A percentile compares a stretch with the other conserved stretches of the same genome.
Conservation (phyloP, 1,284 basidiomycete genomes). For the Ustilago lituana region DNA sequence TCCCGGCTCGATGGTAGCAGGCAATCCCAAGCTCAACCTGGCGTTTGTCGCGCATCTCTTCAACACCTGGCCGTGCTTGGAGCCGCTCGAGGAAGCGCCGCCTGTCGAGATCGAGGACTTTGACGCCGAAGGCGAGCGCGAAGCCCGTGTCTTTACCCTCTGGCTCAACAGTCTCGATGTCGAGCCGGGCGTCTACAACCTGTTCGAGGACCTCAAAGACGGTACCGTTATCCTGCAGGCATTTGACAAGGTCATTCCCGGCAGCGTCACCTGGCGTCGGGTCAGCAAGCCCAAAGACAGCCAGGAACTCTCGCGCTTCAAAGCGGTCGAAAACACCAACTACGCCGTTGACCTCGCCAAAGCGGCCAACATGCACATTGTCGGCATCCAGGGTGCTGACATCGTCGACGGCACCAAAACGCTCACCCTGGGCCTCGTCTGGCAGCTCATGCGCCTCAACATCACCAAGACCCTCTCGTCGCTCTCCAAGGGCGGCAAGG, state of each 20-base stretch:
- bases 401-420: conserved; percentile 93
- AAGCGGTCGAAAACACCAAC: conserved; percentile 97
- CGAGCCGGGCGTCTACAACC: conserved; percentile 92
- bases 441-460: conserved; percentile 95
- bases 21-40: conserved; percentile 97
- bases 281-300: conserved; percentile 88
- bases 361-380: conserved; percentile 91
- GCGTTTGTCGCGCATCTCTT: conserved; percentile 98
- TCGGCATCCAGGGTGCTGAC: conserved; percentile 96
- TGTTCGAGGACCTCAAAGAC: conserved; percentile 93
- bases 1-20: conserved; percentile 85
- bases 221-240: conserved; percentile 91
- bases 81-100: conserved; percentile 83
- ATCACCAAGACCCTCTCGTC: conserved; percentile 89
- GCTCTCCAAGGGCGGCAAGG: conserved; percentile 78
- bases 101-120: conserved; percentile 88
- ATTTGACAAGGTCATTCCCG: conserved; percentile 93
- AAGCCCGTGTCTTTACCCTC: conserved; percentile 95
- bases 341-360: conserved; percentile 92
- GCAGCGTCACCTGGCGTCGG: conserved; percentile 90
- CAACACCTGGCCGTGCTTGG: conserved; percentile 84
- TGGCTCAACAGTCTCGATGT: conserved; percentile 98
- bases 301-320: conserved; percentile 89
- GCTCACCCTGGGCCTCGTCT: conserved; percentile 91
- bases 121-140: conserved; percentile 96